These are phyloP conservation scores for Tulasnella sp. DNA, from an alignment of 768 basidiomycete genomes.

Conservation along the genomic window DNA sequence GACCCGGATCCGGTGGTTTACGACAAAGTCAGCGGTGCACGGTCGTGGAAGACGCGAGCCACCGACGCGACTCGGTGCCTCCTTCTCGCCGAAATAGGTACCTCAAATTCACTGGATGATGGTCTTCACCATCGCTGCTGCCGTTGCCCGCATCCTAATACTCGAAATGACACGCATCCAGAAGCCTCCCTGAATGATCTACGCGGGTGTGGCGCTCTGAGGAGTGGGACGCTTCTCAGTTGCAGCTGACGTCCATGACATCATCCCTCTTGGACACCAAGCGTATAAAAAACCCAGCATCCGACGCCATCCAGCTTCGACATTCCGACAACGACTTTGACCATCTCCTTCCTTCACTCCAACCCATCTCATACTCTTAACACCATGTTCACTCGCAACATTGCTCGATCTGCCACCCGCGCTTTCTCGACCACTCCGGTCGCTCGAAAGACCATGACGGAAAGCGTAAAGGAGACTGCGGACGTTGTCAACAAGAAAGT, in stretches of 20 bases:
- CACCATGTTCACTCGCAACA: constrained; percentile 27
- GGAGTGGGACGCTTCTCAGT: neutral
- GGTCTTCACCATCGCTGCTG: too few species aligned
- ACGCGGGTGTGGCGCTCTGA: constrained; percentile 5
- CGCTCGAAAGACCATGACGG: constrained; percentile 27
- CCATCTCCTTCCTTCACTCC: neutral
- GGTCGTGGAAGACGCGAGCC: too few species aligned
- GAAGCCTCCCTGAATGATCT: neutral
- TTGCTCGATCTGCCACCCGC: constrained; percentile 28
- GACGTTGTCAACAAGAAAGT: constrained; percentile 34
- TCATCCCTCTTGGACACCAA: neutral
- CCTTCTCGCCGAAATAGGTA: neutral
- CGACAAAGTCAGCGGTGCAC: neutral
- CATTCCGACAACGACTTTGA: neutral
- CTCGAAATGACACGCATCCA: too few species aligned
- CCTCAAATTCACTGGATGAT: neutral
- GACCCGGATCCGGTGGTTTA: neutral
- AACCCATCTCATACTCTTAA: neutral
- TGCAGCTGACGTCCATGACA: constrained; percentile 5
- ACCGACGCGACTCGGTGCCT: neutral
- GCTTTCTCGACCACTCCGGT: constrained; percentile 32
- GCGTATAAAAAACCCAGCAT: neutral
- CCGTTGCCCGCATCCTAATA: too few species aligned
- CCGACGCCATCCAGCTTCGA: neutral
- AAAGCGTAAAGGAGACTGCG: constrained; percentile 29